Conservation (phyloP, 31 red algal genomes). For the Asparagopsis taxiformis region DNA sequence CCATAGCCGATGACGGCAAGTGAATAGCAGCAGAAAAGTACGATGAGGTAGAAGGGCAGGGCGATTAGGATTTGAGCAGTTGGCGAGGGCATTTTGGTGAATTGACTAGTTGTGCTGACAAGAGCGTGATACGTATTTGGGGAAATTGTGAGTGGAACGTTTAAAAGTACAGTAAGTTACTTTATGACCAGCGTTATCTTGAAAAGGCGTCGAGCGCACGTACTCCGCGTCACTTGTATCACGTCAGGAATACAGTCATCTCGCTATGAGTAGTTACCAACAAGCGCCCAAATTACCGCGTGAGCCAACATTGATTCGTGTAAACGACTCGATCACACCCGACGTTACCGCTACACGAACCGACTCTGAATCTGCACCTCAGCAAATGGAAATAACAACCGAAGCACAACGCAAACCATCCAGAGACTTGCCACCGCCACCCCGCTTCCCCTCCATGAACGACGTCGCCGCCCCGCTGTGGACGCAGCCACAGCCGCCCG, state of each 20-base stretch:
- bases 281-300: background rate
- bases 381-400: background rate
- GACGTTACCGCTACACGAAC: too few relatives aligned
- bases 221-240: too few relatives aligned
- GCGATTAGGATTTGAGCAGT: slow-evolving; percentile 2
- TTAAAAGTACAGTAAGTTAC: too few relatives aligned
- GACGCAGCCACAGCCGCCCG: background rate
- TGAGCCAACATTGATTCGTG: background rate
- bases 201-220: too few relatives aligned
- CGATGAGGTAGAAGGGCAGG: slow-evolving; percentile 33
- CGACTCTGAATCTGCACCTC: too few relatives aligned
- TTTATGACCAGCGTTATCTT: too few relatives aligned
- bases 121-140: too few relatives aligned
- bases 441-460: slow-evolving; percentile 27
- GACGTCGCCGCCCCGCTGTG: background rate
- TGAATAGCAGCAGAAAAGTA: slow-evolving; percentile 65
- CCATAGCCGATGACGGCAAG: slow-evolving; percentile 60
- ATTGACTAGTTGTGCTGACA: too few relatives aligned
- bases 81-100: slow-evolving; percentile 2
- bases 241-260: too few relatives aligned
- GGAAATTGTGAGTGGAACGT: too few relatives aligned
- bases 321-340: too few relatives aligned
- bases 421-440: slow-evolving; percentile 10
- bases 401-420: background rate
- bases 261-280: background rate